phyloP scores from a whole-genome alignment of 2,329 filamentous ascomycete species.

The Aspergillus vadensis region DNA sequence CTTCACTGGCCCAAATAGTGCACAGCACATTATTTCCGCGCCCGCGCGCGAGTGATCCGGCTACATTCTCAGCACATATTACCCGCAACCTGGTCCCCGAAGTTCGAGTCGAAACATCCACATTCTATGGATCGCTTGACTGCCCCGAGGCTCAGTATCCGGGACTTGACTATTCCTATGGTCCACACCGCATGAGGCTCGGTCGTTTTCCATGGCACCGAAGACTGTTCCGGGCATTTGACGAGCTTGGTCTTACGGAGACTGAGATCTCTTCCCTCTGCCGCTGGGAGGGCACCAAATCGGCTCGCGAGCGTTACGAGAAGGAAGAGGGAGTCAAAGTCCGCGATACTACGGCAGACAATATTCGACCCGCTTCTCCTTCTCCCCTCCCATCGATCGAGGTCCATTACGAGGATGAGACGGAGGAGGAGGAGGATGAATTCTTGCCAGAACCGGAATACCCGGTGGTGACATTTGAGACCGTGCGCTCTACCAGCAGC shows the following conservation, averaged over 20 bases:
- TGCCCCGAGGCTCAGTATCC: constrained; percentile 68
- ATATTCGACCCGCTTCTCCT: constrained; percentile 55
- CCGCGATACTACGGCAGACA: constrained; percentile 62
- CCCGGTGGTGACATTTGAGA: constrained; percentile 24
- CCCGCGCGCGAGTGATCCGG: constrained; percentile 58
- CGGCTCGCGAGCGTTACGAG: constrained; percentile 49
- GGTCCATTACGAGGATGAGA: constrained; percentile 34
- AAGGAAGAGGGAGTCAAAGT: constrained; percentile 61
- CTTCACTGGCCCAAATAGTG: constrained; percentile 60
- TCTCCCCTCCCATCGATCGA: constrained; percentile 34
- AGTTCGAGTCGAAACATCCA: constrained; percentile 64
- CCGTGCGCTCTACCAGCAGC: constrained; percentile 27
- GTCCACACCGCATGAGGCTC: constrained; percentile 63
- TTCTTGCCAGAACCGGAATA: constrained; percentile 27
- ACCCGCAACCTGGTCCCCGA: constrained; percentile 65
- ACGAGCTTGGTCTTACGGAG: constrained; percentile 59
- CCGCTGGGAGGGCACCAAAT: constrained; percentile 58
- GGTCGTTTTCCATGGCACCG: constrained; percentile 63
- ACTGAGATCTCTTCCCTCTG: constrained; percentile 64
- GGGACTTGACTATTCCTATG: constrained; percentile 64
- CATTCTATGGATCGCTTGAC: constrained; percentile 66
- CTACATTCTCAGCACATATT: constrained; percentile 61
- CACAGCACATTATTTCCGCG: constrained; percentile 61
- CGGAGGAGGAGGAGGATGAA: constrained; percentile 11
- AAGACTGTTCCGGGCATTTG: constrained; percentile 62